Evolutionary conservation across 2,329 filamentous ascomycete genomes (phyloP).

Genomic region (Chalaropsis thielavioides): DNA sequence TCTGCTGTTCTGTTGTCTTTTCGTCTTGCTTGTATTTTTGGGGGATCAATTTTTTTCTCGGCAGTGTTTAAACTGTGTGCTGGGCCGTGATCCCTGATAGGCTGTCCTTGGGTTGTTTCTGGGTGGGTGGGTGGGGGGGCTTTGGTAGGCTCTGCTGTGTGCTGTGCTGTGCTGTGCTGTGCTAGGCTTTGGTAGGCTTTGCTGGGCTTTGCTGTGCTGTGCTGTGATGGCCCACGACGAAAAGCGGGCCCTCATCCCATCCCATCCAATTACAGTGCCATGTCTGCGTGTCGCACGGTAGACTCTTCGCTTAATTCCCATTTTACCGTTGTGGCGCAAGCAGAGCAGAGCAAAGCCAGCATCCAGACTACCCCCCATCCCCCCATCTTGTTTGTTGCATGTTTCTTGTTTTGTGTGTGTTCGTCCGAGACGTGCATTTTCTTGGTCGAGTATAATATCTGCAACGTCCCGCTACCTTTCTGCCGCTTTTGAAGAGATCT

Average conservation of each 20-base stretch:
- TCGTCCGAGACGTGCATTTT: neutral
- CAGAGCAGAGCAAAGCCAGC: neutral
- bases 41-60: neutral
- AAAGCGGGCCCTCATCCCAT: neutral
- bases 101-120: neutral
- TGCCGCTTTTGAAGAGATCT: neutral
- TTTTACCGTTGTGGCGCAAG: conserved; percentile 1
- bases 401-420: neutral
- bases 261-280: neutral
- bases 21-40: neutral
- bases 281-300: neutral
- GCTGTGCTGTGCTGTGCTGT: neutral
- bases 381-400: neutral
- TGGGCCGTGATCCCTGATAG: neutral
- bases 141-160: neutral
- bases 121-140: neutral
- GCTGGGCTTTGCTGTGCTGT: neutral
- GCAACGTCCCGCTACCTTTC: neutral
- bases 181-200: neutral
- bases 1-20: neutral
- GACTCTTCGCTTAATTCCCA: neutral
- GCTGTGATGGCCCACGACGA: neutral
- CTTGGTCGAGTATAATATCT: neutral
- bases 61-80: neutral
- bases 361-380: neutral